Evolutionary conservation across 768 basidiomycete species (phyloP).

Genomic region (Russula foetens): DNA sequence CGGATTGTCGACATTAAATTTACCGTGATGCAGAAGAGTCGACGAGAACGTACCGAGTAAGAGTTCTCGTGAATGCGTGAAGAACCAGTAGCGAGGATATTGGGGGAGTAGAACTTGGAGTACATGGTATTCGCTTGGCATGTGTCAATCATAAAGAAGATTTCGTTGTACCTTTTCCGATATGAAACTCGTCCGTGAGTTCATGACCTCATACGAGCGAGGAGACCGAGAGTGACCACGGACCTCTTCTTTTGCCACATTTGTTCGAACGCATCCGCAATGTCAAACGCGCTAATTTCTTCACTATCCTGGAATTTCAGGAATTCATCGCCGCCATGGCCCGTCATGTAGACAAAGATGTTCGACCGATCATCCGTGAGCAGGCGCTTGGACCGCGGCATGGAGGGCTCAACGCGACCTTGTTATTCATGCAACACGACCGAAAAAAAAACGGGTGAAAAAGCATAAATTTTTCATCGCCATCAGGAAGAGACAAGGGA

Average conservation of each 20-base stretch:
- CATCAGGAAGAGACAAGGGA: neutral
- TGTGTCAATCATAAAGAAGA: slow-evolving; percentile 97
- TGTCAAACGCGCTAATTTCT: slow-evolving; percentile 92
- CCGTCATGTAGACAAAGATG: slow-evolving; percentile 96
- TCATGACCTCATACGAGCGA: neutral
- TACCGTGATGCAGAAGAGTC: neutral
- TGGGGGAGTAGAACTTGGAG: slow-evolving; percentile 86
- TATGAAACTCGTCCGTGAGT: neutral
- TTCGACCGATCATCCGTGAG: slow-evolving; percentile 87
- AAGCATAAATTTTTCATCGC: neutral
- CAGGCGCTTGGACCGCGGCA: slow-evolving; percentile 88
- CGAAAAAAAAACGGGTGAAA: neutral
- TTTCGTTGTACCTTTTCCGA: slow-evolving; percentile 81
- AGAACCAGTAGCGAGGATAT: slow-evolving; percentile 86
- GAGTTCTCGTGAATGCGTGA: slow-evolving; percentile 82
- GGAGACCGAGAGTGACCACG: neutral
- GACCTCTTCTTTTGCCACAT: slow-evolving; percentile 97
- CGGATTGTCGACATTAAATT: neutral
- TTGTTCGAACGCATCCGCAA: slow-evolving; percentile 97
- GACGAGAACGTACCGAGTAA: slow-evolving; percentile 68
- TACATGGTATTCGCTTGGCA: slow-evolving; percentile 98
- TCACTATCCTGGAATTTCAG: slow-evolving; percentile 99
- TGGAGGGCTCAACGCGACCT: slow-evolving; percentile 77
- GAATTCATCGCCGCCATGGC: slow-evolving; percentile 97
- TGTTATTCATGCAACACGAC: slow-evolving; percentile 31